Conservation (phyloP, 805 yeast species). For the Myxozyma geophila region DNA sequence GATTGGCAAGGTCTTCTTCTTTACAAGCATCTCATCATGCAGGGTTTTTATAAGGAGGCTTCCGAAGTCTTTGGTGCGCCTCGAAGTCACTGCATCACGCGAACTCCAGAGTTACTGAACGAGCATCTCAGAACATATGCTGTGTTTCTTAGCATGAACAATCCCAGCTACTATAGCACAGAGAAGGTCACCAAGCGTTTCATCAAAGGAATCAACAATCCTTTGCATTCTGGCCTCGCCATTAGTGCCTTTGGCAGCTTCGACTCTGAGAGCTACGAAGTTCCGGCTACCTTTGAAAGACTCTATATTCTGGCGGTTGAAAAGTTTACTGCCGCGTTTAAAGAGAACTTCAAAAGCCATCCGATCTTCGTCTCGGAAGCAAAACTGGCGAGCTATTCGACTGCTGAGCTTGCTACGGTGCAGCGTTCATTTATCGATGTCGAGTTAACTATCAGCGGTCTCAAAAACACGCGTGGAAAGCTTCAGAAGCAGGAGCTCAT, state of each 20-base stretch:
- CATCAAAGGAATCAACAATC: slow-evolving; percentile 1
- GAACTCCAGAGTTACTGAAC: neutral
- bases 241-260: slow-evolving; percentile 2
- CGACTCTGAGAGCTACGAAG: neutral
- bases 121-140: slow-evolving; percentile 1
- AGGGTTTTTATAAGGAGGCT: slow-evolving; percentile 17
- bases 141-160: neutral
- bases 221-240: slow-evolving; percentile 8
- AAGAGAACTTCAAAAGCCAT: neutral
- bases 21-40: slow-evolving; percentile 9
- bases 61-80: slow-evolving; percentile 3
- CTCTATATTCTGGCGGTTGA: neutral
- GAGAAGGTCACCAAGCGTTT: slow-evolving; percentile 1
- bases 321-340: neutral
- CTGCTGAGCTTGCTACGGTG: neutral
- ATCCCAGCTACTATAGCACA: neutral
- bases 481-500: neutral
- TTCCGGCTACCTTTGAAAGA: neutral
- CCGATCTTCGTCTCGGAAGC: slow-evolving; percentile 2
- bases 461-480: neutral
- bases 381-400: neutral
- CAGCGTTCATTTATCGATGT: slow-evolving; percentile 7
- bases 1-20: slow-evolving; percentile 23
- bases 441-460: slow-evolving; percentile 6
- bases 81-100: neutral